These are phyloP conservation scores for Keqinozyma sinolaborantium DNA, from an alignment of 1,139 yeast species.

Conservation along the genomic window DNA sequence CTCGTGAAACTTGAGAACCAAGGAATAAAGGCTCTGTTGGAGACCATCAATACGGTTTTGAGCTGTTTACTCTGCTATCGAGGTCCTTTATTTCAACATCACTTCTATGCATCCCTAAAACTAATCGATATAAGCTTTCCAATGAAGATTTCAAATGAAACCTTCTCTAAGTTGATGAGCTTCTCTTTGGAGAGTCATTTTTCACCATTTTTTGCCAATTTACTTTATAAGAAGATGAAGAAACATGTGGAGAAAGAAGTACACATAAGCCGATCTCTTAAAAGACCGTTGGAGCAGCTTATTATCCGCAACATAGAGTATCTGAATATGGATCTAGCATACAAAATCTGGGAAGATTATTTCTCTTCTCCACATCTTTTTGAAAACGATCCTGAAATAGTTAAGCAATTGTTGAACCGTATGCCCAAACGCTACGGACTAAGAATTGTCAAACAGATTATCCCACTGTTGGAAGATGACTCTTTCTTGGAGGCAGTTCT, in stretches of 20 bases:
- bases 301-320: slow-evolving; percentile 9
- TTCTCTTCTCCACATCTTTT: no score
- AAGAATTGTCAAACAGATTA: no score
- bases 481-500: no score
- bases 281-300: slow-evolving; percentile 3
- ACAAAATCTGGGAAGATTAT: slow-evolving; percentile 7
- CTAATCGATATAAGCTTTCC: slow-evolving; percentile 7
- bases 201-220: slow-evolving; percentile 14
- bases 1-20: slow-evolving; percentile 6
- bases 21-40: slow-evolving; percentile 3
- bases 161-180: slow-evolving; percentile 2
- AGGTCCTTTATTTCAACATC: slow-evolving; percentile 5
- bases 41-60: slow-evolving; percentile 7
- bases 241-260: neutral
- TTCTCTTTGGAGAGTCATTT: slow-evolving; percentile 5
- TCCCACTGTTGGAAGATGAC: no score
- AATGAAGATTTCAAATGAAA: slow-evolving; percentile 2
- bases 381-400: no score
- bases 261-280: slow-evolving; percentile 1
- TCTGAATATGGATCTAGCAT: slow-evolving; percentile 8
- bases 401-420: no score
- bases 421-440: no score
- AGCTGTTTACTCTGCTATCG: slow-evolving; percentile 8
- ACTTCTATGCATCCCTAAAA: slow-evolving; percentile 7
- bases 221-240: slow-evolving; percentile 9